Conservation (phyloP, 2,329 filamentous ascomycete genomes). For the Hirsutella rhossiliensis region DNA sequence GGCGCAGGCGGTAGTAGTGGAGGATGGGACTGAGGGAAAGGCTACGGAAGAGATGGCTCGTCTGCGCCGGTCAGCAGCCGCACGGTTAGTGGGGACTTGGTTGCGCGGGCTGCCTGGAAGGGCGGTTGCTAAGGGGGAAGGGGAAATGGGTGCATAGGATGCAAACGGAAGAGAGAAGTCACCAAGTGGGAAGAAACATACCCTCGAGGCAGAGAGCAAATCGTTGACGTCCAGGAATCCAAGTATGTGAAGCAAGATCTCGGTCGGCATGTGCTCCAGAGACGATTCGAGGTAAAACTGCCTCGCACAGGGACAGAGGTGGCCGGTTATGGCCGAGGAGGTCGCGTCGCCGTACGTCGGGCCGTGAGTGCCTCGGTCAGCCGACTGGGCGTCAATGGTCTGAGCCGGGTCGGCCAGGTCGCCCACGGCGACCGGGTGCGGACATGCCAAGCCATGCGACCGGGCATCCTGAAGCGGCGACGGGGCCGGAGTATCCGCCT, state of each 20-base stretch:
- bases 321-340: background rate
- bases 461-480: background rate
- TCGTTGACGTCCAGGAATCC: constrained; percentile 45
- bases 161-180: background rate
- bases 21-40: constrained; percentile 55
- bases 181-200: constrained; percentile 27
- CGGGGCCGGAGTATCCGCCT: background rate
- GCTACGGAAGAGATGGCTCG: constrained; percentile 47
- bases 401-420: background rate
- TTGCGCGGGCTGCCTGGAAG: background rate
- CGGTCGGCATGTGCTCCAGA: constrained; percentile 38
- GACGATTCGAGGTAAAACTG: constrained; percentile 2
- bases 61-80: constrained; percentile 24
- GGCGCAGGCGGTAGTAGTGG: constrained; percentile 48
- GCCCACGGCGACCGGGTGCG: background rate
- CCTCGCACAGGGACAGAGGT: background rate
- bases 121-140: too few relatives aligned
- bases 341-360: background rate
- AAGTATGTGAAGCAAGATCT: constrained; percentile 43
- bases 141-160: too few relatives aligned
- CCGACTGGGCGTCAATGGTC: background rate
- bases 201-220: constrained; percentile 41
- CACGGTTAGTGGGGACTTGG: background rate
- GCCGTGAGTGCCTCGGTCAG: background rate
- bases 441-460: background rate